A percentile compares a stretch with the other conserved stretches of the same genome.
Conservation (phyloP, 2,329 filamentous ascomycete genomes). For the Colletotrichum endophyticum region DNA sequence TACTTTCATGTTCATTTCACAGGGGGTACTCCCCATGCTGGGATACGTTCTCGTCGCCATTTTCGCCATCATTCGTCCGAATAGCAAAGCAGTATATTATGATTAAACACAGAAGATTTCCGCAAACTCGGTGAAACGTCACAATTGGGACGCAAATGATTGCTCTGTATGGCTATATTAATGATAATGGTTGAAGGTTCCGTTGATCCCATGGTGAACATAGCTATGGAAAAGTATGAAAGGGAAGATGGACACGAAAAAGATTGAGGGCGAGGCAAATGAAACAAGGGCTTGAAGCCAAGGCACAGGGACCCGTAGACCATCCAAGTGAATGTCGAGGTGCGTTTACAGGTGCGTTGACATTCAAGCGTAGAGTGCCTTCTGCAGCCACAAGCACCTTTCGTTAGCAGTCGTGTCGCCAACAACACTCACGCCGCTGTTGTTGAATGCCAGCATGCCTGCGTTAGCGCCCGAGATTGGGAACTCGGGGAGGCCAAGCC, state of each 20-base stretch:
- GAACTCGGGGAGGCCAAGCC: constrained; percentile 1
- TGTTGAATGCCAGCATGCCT: neutral
- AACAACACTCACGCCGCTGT: neutral
- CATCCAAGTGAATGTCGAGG: neutral
- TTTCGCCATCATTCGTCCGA: neutral
- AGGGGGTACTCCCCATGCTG: neutral
- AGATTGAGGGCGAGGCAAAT: accelerated
- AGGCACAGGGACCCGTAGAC: neutral
- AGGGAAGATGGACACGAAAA: neutral
- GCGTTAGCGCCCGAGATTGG: constrained; percentile 14
- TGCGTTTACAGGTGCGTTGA: neutral
- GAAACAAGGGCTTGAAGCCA: neutral
- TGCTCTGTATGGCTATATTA: neutral
- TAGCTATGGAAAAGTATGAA: neutral
- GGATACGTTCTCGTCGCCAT: neutral
- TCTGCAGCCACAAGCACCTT: constrained; percentile 32
- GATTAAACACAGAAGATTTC: neutral
- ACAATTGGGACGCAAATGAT: neutral
- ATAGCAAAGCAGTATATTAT: neutral
- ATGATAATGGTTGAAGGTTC: neutral
- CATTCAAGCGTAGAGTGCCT: neutral
- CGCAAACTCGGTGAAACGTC: accelerated
- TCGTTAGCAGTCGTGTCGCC: constrained; percentile 24
- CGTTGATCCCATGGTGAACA: neutral
- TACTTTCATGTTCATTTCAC: neutral